Evolutionary conservation across 2,329 filamentous ascomycete genomes (phyloP).

Genomic region (Fusarium torulosum): DNA sequence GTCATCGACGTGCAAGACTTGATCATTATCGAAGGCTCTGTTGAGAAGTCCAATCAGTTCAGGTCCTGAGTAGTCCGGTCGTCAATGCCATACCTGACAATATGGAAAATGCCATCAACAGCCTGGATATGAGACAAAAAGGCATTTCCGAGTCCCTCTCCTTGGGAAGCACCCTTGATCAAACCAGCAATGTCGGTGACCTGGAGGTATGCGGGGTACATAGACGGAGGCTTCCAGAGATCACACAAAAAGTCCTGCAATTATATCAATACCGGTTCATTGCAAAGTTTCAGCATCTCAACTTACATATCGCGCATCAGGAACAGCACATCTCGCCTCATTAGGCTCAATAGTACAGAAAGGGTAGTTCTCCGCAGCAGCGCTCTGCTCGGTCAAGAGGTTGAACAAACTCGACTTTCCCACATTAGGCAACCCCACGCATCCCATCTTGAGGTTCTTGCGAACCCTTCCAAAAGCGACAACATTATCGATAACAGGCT

Average conservation of each 20-base stretch:
- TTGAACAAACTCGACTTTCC: conserved; percentile 62
- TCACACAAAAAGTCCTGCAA: conserved; percentile 59
- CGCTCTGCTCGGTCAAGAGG: conserved; percentile 60
- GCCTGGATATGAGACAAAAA: conserved; percentile 61
- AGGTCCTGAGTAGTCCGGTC: fast-evolving
- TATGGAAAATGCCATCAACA: conserved; percentile 61
- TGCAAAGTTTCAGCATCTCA: not conserved
- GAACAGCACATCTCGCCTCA: conserved; percentile 60
- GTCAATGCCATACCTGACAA: conserved; percentile 53
- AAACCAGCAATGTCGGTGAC: conserved; percentile 61
- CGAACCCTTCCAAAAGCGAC: conserved; percentile 60
- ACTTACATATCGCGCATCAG: conserved; percentile 59
- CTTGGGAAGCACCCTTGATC: conserved; percentile 60
- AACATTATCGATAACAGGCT: conserved; percentile 58
- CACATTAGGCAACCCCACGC: conserved; percentile 60
- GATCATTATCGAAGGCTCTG: conserved; percentile 60
- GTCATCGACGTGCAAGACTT: conserved; percentile 61
- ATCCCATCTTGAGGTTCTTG: conserved; percentile 62
- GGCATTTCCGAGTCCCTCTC: conserved; percentile 60
- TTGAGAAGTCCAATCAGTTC: conserved; percentile 13
- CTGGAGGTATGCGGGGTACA: conserved; percentile 60
- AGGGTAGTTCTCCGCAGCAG: conserved; percentile 60
- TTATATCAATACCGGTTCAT: not conserved
- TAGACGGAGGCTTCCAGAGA: conserved; percentile 60
- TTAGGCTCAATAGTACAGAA: conserved; percentile 63